Percentiles rank a stretch among this genome's conserved stretches.
Evolutionary conservation across 2,329 filamentous ascomycete genomes (phyloP).

Genomic region (Diplocarpon mali): DNA sequence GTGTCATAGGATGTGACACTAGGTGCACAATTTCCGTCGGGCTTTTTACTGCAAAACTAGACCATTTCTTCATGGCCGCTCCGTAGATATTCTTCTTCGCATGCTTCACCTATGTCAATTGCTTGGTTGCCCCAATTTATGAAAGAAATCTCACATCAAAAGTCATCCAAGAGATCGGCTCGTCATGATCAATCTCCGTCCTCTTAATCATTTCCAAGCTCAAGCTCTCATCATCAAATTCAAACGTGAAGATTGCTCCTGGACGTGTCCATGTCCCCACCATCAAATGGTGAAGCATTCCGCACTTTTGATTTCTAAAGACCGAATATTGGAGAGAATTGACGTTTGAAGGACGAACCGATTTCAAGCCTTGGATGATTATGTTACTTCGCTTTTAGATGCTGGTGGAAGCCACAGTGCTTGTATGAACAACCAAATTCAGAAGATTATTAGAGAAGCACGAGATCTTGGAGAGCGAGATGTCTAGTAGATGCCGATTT

Average conservation of each 20-base stretch:
- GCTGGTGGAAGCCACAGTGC: not conserved
- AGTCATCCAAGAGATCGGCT: constrained; percentile 90
- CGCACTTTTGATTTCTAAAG: not conserved
- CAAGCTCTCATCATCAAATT: constrained; percentile 73
- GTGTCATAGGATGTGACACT: constrained; percentile 62
- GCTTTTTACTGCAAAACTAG: constrained; percentile 65
- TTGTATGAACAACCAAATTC: not conserved
- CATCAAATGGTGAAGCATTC: constrained; percentile 83
- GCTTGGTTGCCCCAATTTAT: not conserved
- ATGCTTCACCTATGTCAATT: constrained; percentile 43
- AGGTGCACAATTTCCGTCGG: constrained; percentile 68
- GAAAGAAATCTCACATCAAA: constrained; percentile 53
- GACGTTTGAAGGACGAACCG: not conserved
- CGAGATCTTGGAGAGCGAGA: too few species aligned
- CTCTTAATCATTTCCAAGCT: constrained; percentile 67
- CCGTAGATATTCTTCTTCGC: constrained; percentile 77
- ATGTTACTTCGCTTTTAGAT: not conserved
- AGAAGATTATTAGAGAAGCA: too few species aligned
- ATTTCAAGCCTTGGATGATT: not conserved
- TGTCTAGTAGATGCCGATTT: too few species aligned
- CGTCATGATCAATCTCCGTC: constrained; percentile 69
- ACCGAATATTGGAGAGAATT: not conserved
- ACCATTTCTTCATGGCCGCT: constrained; percentile 89
- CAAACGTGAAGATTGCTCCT: constrained; percentile 80
- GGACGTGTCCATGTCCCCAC: constrained; percentile 86